A percentile compares a stretch with the other conserved stretches of the same genome.
Evolutionary conservation across 257 asterid genomes (phyloP).

Genomic region (Thymus mandschuricus): DNA sequence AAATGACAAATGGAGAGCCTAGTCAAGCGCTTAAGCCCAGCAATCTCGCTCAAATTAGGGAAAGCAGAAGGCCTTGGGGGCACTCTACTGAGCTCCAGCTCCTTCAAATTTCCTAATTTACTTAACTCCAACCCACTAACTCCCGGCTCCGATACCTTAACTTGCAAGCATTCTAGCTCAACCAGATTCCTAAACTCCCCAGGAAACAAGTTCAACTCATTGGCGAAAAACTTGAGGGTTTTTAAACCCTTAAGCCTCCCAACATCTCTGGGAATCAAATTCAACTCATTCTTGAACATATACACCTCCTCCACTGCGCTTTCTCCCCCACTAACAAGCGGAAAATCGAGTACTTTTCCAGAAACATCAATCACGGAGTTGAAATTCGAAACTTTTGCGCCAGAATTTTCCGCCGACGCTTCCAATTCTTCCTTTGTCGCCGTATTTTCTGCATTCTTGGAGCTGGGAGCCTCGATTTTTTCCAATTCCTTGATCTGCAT

Average conservation of each 20-base stretch:
- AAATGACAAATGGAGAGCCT: slow-evolving; percentile 90
- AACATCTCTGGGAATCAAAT: slow-evolving; percentile 65
- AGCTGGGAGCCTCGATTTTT: slow-evolving; percentile 38
- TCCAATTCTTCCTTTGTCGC: slow-evolving; percentile 25
- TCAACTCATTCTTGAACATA: slow-evolving; percentile 74
- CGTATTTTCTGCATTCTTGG: slow-evolving; percentile 26
- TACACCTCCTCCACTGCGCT: slow-evolving; percentile 59
- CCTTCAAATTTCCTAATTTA: slow-evolving; percentile 71
- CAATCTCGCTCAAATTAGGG: slow-evolving; percentile 68
- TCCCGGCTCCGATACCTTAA: slow-evolving; percentile 67
- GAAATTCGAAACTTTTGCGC: slow-evolving; percentile 36
- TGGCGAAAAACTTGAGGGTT: slow-evolving; percentile 78
- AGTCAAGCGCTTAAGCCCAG: slow-evolving; percentile 73
- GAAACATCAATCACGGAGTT: slow-evolving; percentile 63
- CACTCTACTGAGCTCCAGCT: slow-evolving; percentile 81
- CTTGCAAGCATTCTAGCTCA: slow-evolving; percentile 76
- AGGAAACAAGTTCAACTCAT: slow-evolving; percentile 83
- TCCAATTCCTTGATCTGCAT: slow-evolving; percentile 63
- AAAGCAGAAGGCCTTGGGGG: slow-evolving; percentile 74
- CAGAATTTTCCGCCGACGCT: slow-evolving; percentile 36
- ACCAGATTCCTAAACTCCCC: slow-evolving; percentile 62
- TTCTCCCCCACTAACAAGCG: slow-evolving; percentile 43
- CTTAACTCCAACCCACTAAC: slow-evolving; percentile 75
- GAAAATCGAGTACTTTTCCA: slow-evolving; percentile 64
- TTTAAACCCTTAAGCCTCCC: slow-evolving; percentile 68